Evolutionary conservation across 768 basidiomycete genomes (phyloP).

Genomic region (Lepiota venenata): DNA sequence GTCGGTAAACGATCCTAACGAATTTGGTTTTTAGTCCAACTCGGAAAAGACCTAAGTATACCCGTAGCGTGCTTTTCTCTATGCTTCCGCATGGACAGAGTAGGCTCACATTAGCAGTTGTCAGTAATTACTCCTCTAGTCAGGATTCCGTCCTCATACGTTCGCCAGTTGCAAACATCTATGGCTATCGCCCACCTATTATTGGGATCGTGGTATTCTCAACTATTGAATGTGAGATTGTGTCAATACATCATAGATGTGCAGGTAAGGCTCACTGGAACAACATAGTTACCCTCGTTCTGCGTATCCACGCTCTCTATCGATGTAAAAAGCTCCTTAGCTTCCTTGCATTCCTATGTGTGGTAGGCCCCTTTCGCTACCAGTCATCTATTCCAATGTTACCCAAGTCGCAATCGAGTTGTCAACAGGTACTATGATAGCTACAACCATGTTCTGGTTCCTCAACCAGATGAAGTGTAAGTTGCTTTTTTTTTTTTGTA

Average conservation of each 20-base stretch:
- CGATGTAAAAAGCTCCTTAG: neutral
- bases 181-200: neutral
- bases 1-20: no score
- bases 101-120: neutral
- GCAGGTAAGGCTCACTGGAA: no score
- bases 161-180: conserved; percentile 1
- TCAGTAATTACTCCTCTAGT: neutral
- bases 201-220: conserved; percentile 1
- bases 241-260: neutral
- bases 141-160: neutral
- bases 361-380: neutral
- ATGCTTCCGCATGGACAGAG: neutral
- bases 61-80: neutral
- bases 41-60: neutral
- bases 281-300: neutral
- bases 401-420: neutral
- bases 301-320: conserved; percentile 5
- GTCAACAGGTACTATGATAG: conserved; percentile 3
- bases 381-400: no score
- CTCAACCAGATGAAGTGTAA: neutral
- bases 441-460: neutral
- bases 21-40: neutral
- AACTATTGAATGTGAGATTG: conserved; percentile 4
- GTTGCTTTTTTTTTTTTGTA: neutral
- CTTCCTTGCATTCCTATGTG: neutral